A percentile compares a stretch with the other conserved stretches of the same genome.
These are phyloP conservation scores for Microbotryum saponariae DNA, from an alignment of 1,284 basidiomycete species.

Conservation along the genomic window DNA sequence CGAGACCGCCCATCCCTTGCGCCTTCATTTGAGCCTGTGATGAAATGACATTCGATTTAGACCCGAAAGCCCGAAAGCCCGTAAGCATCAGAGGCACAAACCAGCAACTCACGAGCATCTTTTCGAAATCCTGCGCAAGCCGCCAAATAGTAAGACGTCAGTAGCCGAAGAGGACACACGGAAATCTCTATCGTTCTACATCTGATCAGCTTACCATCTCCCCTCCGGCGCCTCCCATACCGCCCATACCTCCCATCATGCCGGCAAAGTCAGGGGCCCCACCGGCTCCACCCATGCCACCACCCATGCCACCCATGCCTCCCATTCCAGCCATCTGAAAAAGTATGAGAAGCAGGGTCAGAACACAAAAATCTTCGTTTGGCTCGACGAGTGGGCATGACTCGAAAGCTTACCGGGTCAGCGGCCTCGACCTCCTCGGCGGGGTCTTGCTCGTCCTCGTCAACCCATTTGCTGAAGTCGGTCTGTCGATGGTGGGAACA, in stretches of 20 bases:
- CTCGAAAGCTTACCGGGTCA: conserved; percentile 6
- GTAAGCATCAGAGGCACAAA: too few relatives aligned
- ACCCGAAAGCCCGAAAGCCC: too few relatives aligned
- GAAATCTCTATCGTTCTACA: conserved; percentile 38
- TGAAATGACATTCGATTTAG: background rate
- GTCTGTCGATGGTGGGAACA: conserved; percentile 1
- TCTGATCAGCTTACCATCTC: conserved; percentile 31
- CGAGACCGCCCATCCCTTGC: conserved; percentile 14
- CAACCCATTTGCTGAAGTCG: conserved; percentile 57
- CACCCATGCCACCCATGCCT: conserved; percentile 44
- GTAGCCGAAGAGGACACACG: background rate
- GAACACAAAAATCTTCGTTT: background rate
- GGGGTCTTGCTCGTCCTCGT: conserved; percentile 86
- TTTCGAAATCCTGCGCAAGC: conserved; percentile 6
- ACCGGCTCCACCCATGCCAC: conserved; percentile 41
- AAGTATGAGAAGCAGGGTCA: conserved; percentile 3
- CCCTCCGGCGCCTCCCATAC: conserved; percentile 45
- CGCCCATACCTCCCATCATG: conserved; percentile 43
- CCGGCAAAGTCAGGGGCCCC: conserved; percentile 26
- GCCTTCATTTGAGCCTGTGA: conserved; percentile 16
- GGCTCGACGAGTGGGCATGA: background rate
- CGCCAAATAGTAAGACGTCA: too few relatives aligned
- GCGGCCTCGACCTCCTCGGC: conserved; percentile 44
- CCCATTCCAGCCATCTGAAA: conserved; percentile 45
- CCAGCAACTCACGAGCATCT: conserved; percentile 2